Conservation (phyloP, 1,139 yeast species). For the Yamadazyma atmosphaerica region DNA sequence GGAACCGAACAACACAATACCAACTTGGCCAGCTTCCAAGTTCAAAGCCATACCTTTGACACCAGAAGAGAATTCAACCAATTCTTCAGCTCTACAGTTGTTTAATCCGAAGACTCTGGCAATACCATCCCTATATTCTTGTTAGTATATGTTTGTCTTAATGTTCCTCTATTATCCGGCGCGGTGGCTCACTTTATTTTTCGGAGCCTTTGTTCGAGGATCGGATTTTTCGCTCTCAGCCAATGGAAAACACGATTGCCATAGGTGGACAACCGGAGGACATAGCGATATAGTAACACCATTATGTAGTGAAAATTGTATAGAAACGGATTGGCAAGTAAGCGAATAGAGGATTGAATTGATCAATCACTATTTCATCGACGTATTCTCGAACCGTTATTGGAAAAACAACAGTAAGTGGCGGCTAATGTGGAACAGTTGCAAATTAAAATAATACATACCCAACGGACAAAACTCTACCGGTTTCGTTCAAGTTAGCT, state of each 20-base stretch:
- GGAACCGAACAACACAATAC: conserved; percentile 99
- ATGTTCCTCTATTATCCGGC: neutral
- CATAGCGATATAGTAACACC: no score
- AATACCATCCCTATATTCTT: conserved; percentile 84
- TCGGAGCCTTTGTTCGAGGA: conserved; percentile 8
- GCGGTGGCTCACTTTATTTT: neutral
- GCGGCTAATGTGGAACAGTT: neutral
- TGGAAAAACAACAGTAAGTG: no score
- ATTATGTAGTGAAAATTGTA: no score
- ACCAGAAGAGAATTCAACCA: conserved; percentile 99
- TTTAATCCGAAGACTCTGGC: conserved; percentile 99
- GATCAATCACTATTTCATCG: no score
- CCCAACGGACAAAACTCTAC: conserved; percentile 98
- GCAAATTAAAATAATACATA: conserved; percentile 35
- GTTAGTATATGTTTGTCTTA: conserved; percentile 13
- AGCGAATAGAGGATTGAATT: no score
- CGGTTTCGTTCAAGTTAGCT: conserved; percentile 98
- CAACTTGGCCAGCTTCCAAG: conserved; percentile 99
- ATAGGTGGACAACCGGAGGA: no score
- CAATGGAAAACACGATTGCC: neutral
- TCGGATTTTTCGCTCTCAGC: conserved; percentile 3
- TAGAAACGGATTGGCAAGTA: no score
- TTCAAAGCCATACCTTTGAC: conserved; percentile 99
- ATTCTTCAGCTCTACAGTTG: conserved; percentile 99
- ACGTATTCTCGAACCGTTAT: no score